A percentile compares a stretch with the other conserved stretches of the same genome.
Conservation (phyloP, 768 basidiomycete genomes). For the Lentinula boryana region DNA sequence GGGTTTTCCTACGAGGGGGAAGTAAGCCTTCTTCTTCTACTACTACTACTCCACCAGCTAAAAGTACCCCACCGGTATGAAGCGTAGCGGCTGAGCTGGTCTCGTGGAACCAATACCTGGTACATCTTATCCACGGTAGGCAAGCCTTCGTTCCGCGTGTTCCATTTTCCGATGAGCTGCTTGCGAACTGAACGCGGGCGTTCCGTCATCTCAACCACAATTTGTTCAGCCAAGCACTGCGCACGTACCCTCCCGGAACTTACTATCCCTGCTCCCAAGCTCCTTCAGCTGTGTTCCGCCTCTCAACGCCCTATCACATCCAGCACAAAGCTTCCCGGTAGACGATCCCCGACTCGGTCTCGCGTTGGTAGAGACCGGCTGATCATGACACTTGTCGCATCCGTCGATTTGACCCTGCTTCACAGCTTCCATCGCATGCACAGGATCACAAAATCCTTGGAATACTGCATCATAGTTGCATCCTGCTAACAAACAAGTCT, state of each 20-base stretch:
- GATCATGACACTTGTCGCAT: conserved; percentile 22
- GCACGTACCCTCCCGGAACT: background rate
- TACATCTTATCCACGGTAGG: conserved; percentile 4
- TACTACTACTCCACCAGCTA: too few relatives aligned
- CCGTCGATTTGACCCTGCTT: conserved; percentile 12
- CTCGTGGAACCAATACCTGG: conserved; percentile 16
- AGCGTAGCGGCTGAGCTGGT: conserved; percentile 20
- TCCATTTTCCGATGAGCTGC: conserved; percentile 2
- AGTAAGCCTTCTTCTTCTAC: background rate
- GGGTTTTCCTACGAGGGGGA: conserved; percentile 15
- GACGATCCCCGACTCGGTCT: conserved; percentile 10
- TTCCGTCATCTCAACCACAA: background rate
- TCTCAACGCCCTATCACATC: conserved; percentile 26
- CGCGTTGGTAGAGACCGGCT: background rate
- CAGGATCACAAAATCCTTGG: background rate
- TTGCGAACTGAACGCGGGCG: background rate
- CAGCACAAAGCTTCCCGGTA: conserved; percentile 22
- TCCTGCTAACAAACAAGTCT: background rate
- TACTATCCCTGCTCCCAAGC: background rate
- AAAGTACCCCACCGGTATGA: background rate
- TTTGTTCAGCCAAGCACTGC: background rate
- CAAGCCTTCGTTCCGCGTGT: background rate
- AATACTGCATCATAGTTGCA: background rate
- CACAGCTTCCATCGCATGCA: background rate
- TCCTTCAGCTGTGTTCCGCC: conserved; percentile 1